Evolutionary conservation across 306 rosid genomes (phyloP).

Genomic region (Fragaria ananassa): DNA sequence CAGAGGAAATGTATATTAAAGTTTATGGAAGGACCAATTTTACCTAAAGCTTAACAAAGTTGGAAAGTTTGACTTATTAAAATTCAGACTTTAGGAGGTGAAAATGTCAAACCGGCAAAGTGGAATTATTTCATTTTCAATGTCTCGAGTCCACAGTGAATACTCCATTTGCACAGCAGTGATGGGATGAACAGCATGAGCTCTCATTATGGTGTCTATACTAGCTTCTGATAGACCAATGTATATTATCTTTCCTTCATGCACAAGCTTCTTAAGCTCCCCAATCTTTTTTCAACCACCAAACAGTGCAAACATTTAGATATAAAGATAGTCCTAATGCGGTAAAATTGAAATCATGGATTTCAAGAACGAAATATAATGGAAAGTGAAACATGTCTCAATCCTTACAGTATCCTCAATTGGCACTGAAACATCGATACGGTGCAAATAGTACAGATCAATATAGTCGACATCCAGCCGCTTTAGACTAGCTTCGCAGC

Average conservation of each 20-base stretch:
- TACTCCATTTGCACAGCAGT: slow-evolving; percentile 77
- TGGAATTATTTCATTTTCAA: slow-evolving; percentile 60
- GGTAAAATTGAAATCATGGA: not conserved
- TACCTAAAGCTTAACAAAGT: too few species aligned
- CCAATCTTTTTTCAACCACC: not conserved
- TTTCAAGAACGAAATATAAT: not conserved
- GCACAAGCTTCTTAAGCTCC: slow-evolving; percentile 54
- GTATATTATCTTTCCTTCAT: slow-evolving; percentile 62
- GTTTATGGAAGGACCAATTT: too few species aligned
- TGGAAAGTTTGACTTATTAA: too few species aligned
- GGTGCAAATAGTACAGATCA: slow-evolving; percentile 59
- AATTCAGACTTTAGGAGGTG: too few species aligned
- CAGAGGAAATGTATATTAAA: too few species aligned
- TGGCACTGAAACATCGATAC: slow-evolving; percentile 58
- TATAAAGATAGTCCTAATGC: not conserved
- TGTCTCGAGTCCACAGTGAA: slow-evolving; percentile 62
- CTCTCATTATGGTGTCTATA: slow-evolving; percentile 58
- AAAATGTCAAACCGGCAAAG: slow-evolving; percentile 46
- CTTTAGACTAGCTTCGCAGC: slow-evolving; percentile 69
- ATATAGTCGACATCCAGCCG: slow-evolving; percentile 44
- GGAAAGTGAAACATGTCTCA: not conserved
- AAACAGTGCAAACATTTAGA: not conserved
- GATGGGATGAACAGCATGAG: slow-evolving; percentile 70
- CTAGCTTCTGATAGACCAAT: slow-evolving; percentile 64
- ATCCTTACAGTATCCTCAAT: slow-evolving; percentile 70